phyloP scores from a whole-genome alignment of 2,329 filamentous ascomycete genomes.

The Cladosporium austrohemisphaericum region DNA sequence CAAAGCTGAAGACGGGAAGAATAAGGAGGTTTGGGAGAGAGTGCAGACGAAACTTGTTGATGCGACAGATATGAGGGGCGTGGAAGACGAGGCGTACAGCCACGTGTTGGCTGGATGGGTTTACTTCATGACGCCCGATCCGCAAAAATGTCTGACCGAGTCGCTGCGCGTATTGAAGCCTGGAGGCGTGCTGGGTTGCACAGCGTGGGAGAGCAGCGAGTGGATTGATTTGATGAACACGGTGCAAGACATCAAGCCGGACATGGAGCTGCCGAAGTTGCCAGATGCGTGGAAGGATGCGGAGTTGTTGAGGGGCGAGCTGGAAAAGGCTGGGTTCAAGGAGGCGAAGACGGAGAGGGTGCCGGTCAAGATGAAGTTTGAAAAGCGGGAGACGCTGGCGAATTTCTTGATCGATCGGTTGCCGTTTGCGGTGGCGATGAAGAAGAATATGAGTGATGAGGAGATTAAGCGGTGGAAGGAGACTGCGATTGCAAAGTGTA shows the following conservation, averaged over 20 bases:
- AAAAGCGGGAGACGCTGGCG: slow-evolving; percentile 20
- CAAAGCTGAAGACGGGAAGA: slow-evolving; percentile 15
- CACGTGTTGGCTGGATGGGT: slow-evolving; percentile 33
- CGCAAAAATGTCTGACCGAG: slow-evolving; percentile 26
- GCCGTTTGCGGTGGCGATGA: slow-evolving; percentile 25
- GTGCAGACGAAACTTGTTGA: slow-evolving; percentile 26
- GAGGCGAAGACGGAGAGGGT: slow-evolving; percentile 25
- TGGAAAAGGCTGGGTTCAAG: slow-evolving; percentile 29
- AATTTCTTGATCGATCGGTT: slow-evolving; percentile 23
- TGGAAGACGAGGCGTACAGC: slow-evolving; percentile 23
- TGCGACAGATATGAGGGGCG: slow-evolving; percentile 26
- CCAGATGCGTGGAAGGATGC: slow-evolving; percentile 25
- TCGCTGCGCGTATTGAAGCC: slow-evolving; percentile 25
- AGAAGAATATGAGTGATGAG: slow-evolving; percentile 21
- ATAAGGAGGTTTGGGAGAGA: slow-evolving; percentile 23
- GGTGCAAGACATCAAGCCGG: slow-evolving; percentile 20
- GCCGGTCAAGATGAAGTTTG: slow-evolving; percentile 24
- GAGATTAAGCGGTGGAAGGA: slow-evolving; percentile 21
- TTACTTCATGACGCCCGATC: slow-evolving; percentile 30
- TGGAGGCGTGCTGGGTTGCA: slow-evolving; percentile 25
- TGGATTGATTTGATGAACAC: slow-evolving; percentile 29
- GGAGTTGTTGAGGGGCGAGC: slow-evolving; percentile 20
- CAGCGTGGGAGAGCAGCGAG: slow-evolving; percentile 28
- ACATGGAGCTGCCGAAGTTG: slow-evolving; percentile 21
- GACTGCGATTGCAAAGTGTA: slow-evolving; percentile 21